Evolutionary conservation across 1,284 basidiomycete genomes (phyloP).

Genomic region (Anthracocystis panici-leucophaei): DNA sequence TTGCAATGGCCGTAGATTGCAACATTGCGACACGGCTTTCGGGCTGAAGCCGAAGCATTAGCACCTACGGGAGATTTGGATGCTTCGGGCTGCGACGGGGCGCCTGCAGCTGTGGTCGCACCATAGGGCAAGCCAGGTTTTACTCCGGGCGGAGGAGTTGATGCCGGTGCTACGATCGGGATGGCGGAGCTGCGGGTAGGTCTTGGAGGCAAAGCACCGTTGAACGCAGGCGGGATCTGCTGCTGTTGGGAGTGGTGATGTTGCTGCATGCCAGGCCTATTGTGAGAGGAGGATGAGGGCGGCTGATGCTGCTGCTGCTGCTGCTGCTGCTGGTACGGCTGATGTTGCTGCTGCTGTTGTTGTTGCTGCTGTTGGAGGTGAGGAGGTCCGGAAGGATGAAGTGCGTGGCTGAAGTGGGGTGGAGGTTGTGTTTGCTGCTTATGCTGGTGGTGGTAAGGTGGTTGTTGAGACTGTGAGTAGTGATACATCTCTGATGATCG

Average conservation of each 20-base stretch:
- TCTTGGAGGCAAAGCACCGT: slow-evolving; percentile 33
- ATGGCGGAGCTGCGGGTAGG: slow-evolving; percentile 54
- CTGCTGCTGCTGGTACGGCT: slow-evolving; percentile 20
- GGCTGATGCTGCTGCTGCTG: slow-evolving; percentile 24
- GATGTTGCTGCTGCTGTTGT: slow-evolving; percentile 9
- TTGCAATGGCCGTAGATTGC: slow-evolving; percentile 55
- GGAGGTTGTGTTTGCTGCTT: slow-evolving; percentile 31
- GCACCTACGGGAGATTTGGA: slow-evolving; percentile 34
- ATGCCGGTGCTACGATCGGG: slow-evolving; percentile 50
- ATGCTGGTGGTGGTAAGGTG: slow-evolving; percentile 39
- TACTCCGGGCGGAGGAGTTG: slow-evolving; percentile 28
- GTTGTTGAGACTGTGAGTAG: slow-evolving; percentile 44
- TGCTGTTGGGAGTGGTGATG: slow-evolving; percentile 33
- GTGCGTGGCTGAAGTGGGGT: slow-evolving; percentile 22
- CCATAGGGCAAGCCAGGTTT: slow-evolving; percentile 28
- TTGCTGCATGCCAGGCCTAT: slow-evolving; percentile 34
- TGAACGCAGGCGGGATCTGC: slow-evolving; percentile 30
- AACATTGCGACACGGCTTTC: slow-evolving; percentile 50
- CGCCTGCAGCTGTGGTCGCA: slow-evolving; percentile 20
- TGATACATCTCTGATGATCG: slow-evolving; percentile 50
- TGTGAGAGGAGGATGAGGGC: slow-evolving; percentile 7
- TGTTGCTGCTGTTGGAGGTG: slow-evolving; percentile 19
- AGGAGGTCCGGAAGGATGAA: slow-evolving; percentile 16
- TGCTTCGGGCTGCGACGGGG: slow-evolving; percentile 17
- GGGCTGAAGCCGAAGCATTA: slow-evolving; percentile 23